Percentiles rank a stretch among this genome's conserved stretches.
Conservation (phyloP, 176 grass and related monocot species). For the Bolboschoenus planiculmis region DNA sequence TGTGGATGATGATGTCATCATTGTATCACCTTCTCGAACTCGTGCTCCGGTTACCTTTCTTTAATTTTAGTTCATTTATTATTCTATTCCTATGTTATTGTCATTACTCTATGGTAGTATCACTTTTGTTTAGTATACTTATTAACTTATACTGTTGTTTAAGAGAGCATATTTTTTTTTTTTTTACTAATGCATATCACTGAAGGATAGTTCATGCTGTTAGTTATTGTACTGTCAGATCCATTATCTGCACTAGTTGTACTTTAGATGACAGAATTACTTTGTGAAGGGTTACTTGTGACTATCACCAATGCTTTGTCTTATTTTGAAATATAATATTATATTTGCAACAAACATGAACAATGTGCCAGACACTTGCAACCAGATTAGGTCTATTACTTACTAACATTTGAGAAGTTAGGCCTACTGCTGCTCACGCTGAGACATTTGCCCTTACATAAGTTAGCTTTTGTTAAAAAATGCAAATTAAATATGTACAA, state of each 20-base stretch:
- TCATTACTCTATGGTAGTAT: not conserved
- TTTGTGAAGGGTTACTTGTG: not conserved
- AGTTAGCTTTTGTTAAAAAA: not conserved
- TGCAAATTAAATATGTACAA: not conserved
- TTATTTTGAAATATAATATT: not conserved
- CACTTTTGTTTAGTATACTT: not conserved
- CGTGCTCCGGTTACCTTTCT: slow-evolving; percentile 11
- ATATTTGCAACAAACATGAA: not conserved
- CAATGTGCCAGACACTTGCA: not conserved
- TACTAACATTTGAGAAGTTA: not conserved
- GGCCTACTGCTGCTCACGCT: not conserved
- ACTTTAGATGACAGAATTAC: not conserved
- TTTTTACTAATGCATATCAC: not conserved
- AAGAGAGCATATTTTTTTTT: not conserved
- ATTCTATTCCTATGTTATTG: not conserved
- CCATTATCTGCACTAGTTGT: not conserved
- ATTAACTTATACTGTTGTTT: not conserved
- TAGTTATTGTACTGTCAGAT: not conserved
- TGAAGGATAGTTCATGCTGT: not conserved
- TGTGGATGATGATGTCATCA: slow-evolving; percentile 18
- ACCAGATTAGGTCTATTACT: not conserved
- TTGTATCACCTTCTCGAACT: slow-evolving; percentile 6
- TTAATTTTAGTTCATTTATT: not conserved
- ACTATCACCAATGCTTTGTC: not conserved
- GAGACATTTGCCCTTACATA: not conserved